Conservation (phyloP, 208 protist species). For the Wallacemonas sp. region DNA sequence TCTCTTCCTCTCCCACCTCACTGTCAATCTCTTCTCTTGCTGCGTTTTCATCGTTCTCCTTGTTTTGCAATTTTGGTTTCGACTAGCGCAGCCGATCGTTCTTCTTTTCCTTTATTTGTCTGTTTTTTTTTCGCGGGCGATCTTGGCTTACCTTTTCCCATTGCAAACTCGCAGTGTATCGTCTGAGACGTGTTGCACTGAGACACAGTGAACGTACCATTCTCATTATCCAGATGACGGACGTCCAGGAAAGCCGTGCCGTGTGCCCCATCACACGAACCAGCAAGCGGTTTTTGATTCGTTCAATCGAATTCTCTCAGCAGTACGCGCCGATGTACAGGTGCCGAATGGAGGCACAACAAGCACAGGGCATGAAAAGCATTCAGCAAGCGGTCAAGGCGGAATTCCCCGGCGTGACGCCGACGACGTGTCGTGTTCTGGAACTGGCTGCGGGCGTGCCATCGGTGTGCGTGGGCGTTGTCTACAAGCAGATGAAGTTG, state of each 20-base stretch:
- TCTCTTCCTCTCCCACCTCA: background rate
- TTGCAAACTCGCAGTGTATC: no score
- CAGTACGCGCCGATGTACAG: conserved; percentile 90
- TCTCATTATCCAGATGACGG: no score
- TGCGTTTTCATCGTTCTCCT: conserved; percentile 11
- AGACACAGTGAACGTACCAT: no score
- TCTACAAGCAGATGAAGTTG: conserved; percentile 91
- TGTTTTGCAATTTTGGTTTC: conserved; percentile 9
- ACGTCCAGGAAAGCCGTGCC: conserved; percentile 31
- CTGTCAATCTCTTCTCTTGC: background rate
- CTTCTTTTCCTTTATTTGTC: no score
- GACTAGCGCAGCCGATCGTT: no score
- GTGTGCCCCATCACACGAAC: conserved; percentile 66
- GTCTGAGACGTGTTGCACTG: no score
- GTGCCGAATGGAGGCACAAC: conserved; percentile 57
- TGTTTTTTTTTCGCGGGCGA: no score
- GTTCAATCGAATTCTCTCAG: conserved; percentile 68
- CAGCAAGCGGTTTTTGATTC: conserved; percentile 81
- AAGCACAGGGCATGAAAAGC: conserved; percentile 27
- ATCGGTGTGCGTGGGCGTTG: conserved; percentile 68
- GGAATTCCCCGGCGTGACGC: conserved; percentile 5
- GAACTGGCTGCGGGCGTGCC: conserved; percentile 61
- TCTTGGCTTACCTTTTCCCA: no score
- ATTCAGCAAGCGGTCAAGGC: conserved; percentile 31
- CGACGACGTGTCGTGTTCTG: conserved; percentile 38